Evolutionary conservation across 805 yeast species (phyloP).

Genomic region (Wickerhamomyces sydowiorum): DNA sequence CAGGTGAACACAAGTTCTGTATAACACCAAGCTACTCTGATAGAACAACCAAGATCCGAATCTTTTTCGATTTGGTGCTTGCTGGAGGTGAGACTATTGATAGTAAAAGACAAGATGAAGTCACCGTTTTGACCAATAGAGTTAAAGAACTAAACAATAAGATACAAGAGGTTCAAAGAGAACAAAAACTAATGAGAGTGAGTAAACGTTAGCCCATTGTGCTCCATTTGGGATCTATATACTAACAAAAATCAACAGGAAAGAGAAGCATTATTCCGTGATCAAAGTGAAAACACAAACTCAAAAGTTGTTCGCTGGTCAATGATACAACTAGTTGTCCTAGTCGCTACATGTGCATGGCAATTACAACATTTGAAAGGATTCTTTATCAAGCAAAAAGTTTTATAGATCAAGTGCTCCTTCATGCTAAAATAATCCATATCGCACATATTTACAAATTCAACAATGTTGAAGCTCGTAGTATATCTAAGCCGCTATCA

Average conservation of each 20-base stretch:
- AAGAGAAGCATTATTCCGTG: conserved; percentile 72
- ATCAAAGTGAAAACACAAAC: conserved; percentile 73
- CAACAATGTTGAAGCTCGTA: too few relatives aligned
- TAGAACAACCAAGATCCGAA: conserved; percentile 48
- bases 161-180: conserved; percentile 52
- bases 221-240: background rate
- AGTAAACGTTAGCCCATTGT: background rate
- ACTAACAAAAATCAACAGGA: conserved; percentile 27
- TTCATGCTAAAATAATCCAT: too few relatives aligned
- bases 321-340: conserved; percentile 59
- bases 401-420: too few relatives aligned
- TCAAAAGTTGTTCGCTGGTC: conserved; percentile 71
- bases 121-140: conserved; percentile 47
- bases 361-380: conserved; percentile 73
- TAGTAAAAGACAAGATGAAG: conserved; percentile 49
- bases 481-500: too few relatives aligned
- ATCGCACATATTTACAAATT: too few relatives aligned
- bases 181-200: conserved; percentile 53
- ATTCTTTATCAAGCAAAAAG: conserved; percentile 84
- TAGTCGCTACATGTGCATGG: conserved; percentile 64
- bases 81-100: conserved; percentile 66
- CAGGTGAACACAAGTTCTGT: conserved; percentile 85
- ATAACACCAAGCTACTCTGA: conserved; percentile 46
- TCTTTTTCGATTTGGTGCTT: conserved; percentile 66
- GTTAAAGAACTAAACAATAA: conserved; percentile 52